phyloP scores from a whole-genome alignment of 1,284 basidiomycete genomes.

The Laetiporus sulphureus region DNA sequence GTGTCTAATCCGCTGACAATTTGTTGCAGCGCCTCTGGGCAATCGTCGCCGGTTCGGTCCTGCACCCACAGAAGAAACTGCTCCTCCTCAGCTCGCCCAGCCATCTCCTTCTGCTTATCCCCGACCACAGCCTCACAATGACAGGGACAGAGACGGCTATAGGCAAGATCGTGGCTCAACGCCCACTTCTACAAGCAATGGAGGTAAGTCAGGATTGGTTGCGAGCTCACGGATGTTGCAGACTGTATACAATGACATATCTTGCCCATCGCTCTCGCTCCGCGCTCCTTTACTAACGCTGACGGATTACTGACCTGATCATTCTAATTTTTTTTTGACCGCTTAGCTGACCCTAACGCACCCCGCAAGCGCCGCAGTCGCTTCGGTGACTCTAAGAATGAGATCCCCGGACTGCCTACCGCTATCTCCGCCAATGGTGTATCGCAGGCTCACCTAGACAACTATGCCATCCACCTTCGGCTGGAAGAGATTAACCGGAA shows the following conservation, averaged over 20 bases:
- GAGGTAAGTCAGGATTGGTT: conserved; percentile 24
- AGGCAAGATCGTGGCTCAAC: conserved; percentile 52
- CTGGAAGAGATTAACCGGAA: conserved; percentile 98
- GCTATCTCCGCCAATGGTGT: conserved; percentile 89
- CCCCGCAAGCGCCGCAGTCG: conserved; percentile 91
- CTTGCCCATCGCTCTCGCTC: conserved; percentile 4
- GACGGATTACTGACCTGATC: conserved; percentile 56
- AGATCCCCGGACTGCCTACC: conserved; percentile 86
- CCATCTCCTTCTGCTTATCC: conserved; percentile 80
- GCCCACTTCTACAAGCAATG: conserved; percentile 21
- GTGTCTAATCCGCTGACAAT: conserved; percentile 13
- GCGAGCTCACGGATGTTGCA: conserved; percentile 17
- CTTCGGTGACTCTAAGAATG: conserved; percentile 89
- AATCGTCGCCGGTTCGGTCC: conserved; percentile 86
- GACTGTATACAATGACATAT: conserved; percentile 20
- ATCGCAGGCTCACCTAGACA: conserved; percentile 88
- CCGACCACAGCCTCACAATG: conserved; percentile 50
- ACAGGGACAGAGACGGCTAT: conserved; percentile 33
- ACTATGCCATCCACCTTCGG: conserved; percentile 90
- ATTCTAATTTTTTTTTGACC: conserved; percentile 29
- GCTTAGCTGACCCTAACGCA: conserved; percentile 67
- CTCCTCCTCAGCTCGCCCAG: conserved; percentile 77
- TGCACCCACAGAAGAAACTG: conserved; percentile 66
- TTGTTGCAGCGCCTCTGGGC: conserved; percentile 63
- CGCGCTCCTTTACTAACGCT: conserved; percentile 28